Evolutionary conservation across 2,329 filamentous ascomycete genomes (phyloP), one percentile per base, ranked within the genome.

Genomic region (Biscogniauxia sp.): DNA sequence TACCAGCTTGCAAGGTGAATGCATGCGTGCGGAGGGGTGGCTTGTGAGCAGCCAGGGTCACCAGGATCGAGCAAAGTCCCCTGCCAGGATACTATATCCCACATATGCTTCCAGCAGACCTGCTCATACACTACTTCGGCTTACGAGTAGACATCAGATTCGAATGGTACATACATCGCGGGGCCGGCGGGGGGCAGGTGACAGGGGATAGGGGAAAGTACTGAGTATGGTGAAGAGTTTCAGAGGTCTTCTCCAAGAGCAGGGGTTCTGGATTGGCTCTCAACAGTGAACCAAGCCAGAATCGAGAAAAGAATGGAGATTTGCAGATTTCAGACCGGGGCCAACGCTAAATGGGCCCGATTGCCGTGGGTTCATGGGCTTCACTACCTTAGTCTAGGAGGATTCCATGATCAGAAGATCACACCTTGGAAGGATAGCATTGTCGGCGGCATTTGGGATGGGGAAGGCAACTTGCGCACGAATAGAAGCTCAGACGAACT

Each of bases 111-210:
- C 5, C 52, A 28, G 23, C 23, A 23, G 23, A n/a, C 52, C 23
- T 54, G 23, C 23, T 54, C 52, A 54, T 37, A 26, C 17, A 26
- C 17, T 54, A 32, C 17, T 54, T 28, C 50, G 50, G 50, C 50
- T 20, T 54, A 54, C 52, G 23, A 54, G 28, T 32, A 13, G 52
- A 32, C 32, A 13, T 37, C 54, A 49, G 17, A 49, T 9, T 20
- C 26, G 23, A 20, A n/a, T 23, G 17, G n/a, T 55, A 19, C 41
- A 50, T 55, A 19, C 41, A 50, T 20, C 32, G 28, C 28, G 61
- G 66, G 68, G 65, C 63, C 64, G 61, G 66, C 63, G 66, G 65
- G 65, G 68, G 63, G 61, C 63, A 63, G 58, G 59, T 61, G 62
- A 62, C 61, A 60, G 52, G 52, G 56, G 32, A 51, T 61, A 51